Base-by-base conservation (phyloP, 202 grass and related monocot species). In the Dendrocalamus latiflorus region DNA sequence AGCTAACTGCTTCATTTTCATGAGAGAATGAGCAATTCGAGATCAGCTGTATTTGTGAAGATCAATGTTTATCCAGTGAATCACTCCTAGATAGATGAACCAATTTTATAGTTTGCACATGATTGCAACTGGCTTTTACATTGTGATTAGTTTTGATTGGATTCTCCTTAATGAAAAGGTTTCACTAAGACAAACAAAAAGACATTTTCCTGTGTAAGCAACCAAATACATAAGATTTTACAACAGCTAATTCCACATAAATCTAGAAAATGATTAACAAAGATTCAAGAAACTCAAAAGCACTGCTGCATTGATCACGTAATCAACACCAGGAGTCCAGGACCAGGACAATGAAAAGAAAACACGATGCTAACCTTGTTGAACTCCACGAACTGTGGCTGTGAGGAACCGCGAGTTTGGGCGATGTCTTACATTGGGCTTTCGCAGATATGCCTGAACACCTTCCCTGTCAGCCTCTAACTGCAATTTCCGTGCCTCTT, bases 321-420 rank as follows among this genome's bases (percentile, higher is more conserved):
- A 61, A 65, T 50, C 20, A 78, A 60, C 26, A 60, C 16, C 10
- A 72, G 25, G 14, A 34, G 16, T 41, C 38, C 12, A 56, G 22
- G 38, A 70, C 10, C 18, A 56, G 22, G 26, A 70, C 3, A 48
- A 50, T 45, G 38, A 77, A 67, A 30, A 72, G 18, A 81, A 66
- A 39, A 21, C 39, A 77, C 33, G 65, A 48, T 77, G 39, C 80
- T 84, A 82, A 97, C 95, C 92, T 97, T 97, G 95, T 41, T 97
- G 90, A 72, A 94, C 92, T 84, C 95, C 95, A 67, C 88, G 88
- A 71, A 97, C 88, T 60, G 95, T 97, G 4, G 95, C 95, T 45
- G 95, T 94, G 24, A 97, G 95, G 59, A 97, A 97, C 16, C 92
- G 85, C 16, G 95, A 94, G 85, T 98, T 98, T 60, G 95, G 95